phyloP scores from a whole-genome alignment of 352 stramenopile species.

The Globisporangium lucens region DNA sequence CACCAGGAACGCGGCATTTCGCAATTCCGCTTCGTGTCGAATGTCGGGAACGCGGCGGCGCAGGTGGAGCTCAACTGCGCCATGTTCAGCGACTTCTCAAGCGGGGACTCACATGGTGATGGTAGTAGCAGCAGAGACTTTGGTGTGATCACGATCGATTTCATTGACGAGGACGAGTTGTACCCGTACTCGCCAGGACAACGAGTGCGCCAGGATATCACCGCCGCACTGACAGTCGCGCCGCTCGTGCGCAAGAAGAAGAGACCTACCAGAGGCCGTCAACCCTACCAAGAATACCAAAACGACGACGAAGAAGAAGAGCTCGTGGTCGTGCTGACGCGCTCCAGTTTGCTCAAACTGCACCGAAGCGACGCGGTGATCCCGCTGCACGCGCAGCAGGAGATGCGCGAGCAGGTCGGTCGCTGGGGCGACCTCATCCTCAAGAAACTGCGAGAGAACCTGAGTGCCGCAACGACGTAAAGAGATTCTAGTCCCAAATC shows the following conservation, averaged over 20 bases:
- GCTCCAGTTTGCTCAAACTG: background rate
- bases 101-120: background rate
- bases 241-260: conserved; percentile 12
- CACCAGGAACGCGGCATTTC: conserved; percentile 31
- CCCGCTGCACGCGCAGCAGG: background rate
- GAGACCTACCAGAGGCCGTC: background rate
- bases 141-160: conserved; percentile 33
- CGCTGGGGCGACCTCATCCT: background rate
- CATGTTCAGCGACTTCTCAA: conserved; percentile 36
- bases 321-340: conserved; percentile 29
- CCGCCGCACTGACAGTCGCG: conserved; percentile 17
- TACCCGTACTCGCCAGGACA: conserved; percentile 29
- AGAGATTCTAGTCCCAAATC: background rate
- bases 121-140: conserved; percentile 10
- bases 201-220: conserved; percentile 28
- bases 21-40: conserved; percentile 30
- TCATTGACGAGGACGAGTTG: conserved; percentile 45
- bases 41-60: conserved; percentile 19
- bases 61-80: conserved; percentile 43
- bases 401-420: background rate
- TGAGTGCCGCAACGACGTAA: background rate
- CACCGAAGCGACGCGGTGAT: background rate
- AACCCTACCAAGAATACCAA: too few relatives aligned
- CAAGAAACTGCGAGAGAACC: background rate
- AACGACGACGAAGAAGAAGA: conserved; percentile 1